Conservation (phyloP, 768 basidiomycete genomes). For the Boletus rubescentipes region DNA sequence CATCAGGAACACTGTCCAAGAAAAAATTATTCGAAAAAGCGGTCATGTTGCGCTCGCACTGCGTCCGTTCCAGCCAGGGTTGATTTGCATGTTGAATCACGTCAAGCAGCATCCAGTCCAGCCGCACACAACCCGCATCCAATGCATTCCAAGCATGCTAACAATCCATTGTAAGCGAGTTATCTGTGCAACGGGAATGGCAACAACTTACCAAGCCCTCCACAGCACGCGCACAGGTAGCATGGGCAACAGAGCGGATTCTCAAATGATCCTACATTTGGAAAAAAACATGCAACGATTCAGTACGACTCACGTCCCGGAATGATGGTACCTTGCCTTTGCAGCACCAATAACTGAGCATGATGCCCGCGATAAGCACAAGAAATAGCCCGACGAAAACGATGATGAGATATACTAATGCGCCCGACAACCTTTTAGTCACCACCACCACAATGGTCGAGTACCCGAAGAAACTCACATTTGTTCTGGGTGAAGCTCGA, state of each 20-base stretch:
- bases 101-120: constrained; percentile 31
- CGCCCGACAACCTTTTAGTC: not conserved
- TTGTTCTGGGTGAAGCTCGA: constrained; percentile 42
- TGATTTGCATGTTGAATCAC: not conserved
- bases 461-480: constrained; percentile 32
- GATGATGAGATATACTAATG: constrained; percentile 59
- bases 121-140: constrained; percentile 68
- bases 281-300: not conserved
- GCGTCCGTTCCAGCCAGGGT: not conserved
- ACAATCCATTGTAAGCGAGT: constrained; percentile 1
- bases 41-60: not conserved
- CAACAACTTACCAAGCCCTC: constrained; percentile 54
- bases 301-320: not conserved
- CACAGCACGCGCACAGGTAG: constrained; percentile 71
- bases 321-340: constrained; percentile 36
- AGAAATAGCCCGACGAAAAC: constrained; percentile 63
- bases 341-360: constrained; percentile 69
- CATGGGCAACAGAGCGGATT: constrained; percentile 71
- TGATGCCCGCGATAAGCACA: constrained; percentile 51
- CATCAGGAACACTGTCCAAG: not conserved
- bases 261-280: constrained; percentile 46
- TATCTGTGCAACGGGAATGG: not conserved
- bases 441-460: not conserved
- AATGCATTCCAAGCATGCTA: constrained; percentile 68
- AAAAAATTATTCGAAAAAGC: not conserved